Conservation (phyloP, 805 yeast genomes). For the Cyberlindnera mycetangii region DNA sequence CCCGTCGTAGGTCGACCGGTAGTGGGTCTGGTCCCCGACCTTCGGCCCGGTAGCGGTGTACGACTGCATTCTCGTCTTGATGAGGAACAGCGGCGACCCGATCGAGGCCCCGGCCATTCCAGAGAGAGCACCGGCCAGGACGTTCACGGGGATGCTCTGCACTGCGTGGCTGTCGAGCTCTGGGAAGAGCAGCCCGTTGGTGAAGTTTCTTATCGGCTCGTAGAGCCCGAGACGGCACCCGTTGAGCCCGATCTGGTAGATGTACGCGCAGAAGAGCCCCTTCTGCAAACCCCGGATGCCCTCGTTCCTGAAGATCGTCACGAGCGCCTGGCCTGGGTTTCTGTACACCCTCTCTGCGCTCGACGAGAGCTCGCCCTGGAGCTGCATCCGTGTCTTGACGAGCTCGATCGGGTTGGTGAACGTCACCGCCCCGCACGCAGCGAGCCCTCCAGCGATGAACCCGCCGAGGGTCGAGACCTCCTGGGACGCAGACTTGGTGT, state of each 20-base stretch:
- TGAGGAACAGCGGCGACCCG: slow-evolving; percentile 89
- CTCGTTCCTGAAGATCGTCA: slow-evolving; percentile 68
- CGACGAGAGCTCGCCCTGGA: slow-evolving; percentile 84
- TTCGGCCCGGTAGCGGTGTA: slow-evolving; percentile 57
- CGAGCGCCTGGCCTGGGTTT: slow-evolving; percentile 84
- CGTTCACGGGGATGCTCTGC: slow-evolving; percentile 58
- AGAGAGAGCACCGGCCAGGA: slow-evolving; percentile 74
- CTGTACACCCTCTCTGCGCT: slow-evolving; percentile 57
- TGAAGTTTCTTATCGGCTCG: slow-evolving; percentile 71
- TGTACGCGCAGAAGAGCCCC: slow-evolving; percentile 85
- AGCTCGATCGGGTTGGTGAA: slow-evolving; percentile 95
- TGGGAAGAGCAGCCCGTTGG: slow-evolving; percentile 57
- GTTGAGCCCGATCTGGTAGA: slow-evolving; percentile 86
- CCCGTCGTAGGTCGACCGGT: slow-evolving; percentile 68
- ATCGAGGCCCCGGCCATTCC: slow-evolving; percentile 87
- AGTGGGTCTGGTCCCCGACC: slow-evolving; percentile 92
- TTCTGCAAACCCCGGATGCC: slow-evolving; percentile 87
- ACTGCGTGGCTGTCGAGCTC: slow-evolving; percentile 44
- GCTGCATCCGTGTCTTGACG: slow-evolving; percentile 93
- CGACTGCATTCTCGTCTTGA: slow-evolving; percentile 96
- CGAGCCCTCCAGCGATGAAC: slow-evolving; percentile 85
- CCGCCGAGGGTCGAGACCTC: slow-evolving; percentile 70
- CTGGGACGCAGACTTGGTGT: slow-evolving; percentile 46
- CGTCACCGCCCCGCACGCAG: slow-evolving; percentile 98
- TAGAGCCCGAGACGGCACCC: slow-evolving; percentile 94